phyloP scores from a whole-genome alignment of 2,329 filamentous ascomycete species.

The Aspergillus terreus region DNA sequence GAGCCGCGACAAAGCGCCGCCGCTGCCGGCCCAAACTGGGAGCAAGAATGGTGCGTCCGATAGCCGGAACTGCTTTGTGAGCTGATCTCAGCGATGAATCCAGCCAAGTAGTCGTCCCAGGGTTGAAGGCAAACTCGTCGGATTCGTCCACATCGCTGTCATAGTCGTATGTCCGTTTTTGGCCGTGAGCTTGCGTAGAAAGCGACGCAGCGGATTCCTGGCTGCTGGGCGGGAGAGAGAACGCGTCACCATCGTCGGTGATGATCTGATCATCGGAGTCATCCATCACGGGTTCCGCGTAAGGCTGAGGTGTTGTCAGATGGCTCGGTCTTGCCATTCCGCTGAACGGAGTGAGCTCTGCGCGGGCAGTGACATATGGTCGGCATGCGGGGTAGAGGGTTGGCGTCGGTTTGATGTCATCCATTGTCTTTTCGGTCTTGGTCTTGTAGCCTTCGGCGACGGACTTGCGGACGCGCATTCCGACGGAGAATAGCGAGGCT shows the following conservation, averaged over 20 bases:
- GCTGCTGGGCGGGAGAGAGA: slow-evolving; percentile 39
- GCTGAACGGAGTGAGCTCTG: slow-evolving; percentile 74
- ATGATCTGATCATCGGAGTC: slow-evolving; percentile 22
- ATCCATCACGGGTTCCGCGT: background rate
- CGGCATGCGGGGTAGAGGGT: slow-evolving; percentile 9
- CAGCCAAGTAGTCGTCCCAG: background rate
- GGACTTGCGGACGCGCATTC: slow-evolving; percentile 91
- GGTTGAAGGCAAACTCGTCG: background rate
- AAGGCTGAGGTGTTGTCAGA: background rate
- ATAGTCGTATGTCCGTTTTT: slow-evolving; percentile 43
- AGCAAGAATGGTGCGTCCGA: slow-evolving; percentile 22
- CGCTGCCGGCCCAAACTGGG: slow-evolving; percentile 29
- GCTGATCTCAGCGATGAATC: background rate
- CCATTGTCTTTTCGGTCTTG: slow-evolving; percentile 25
- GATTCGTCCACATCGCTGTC: slow-evolving; percentile 35
- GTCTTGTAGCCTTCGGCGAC: slow-evolving; percentile 95
- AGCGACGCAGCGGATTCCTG: slow-evolving; percentile 31
- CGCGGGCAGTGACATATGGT: slow-evolving; percentile 25
- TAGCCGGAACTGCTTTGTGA: background rate
- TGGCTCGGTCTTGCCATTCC: slow-evolving; percentile 54
- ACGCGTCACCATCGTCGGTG: slow-evolving; percentile 33
- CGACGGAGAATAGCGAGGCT: slow-evolving; percentile 80
- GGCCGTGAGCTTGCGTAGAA: slow-evolving; percentile 25
- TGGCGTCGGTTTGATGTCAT: slow-evolving; percentile 9
- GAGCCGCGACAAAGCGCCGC: slow-evolving; percentile 19